These are phyloP conservation scores for Chlamydomonas sp. DNA, from an alignment of 139 green algal species.

Conservation along the genomic window DNA sequence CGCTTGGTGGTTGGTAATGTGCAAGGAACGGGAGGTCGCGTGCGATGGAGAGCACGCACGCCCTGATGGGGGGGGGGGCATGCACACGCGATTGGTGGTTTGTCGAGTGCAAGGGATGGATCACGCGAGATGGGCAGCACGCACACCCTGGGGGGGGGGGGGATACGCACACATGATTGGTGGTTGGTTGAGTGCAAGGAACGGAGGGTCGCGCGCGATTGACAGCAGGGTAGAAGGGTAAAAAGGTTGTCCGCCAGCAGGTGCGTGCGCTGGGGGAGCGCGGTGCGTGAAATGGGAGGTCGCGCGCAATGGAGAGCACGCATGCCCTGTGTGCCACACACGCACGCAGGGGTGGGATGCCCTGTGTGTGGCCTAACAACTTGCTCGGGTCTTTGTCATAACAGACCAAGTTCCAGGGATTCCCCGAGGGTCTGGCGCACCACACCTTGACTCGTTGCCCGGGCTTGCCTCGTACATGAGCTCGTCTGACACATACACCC, in stretches of 20 bases:
- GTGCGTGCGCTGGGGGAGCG: slow-evolving; percentile 18
- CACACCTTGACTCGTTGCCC: slow-evolving; percentile 10
- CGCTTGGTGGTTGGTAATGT: neutral
- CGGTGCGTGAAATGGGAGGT: slow-evolving; percentile 25
- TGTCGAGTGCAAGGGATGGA: too few species aligned
- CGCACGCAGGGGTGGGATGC: neutral
- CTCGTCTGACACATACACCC: too few species aligned
- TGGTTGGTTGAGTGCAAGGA: neutral
- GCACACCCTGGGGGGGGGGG: too few species aligned
- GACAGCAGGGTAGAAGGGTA: neutral
- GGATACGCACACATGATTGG: neutral
- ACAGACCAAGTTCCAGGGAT: too few species aligned
- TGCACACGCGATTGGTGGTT: too few species aligned
- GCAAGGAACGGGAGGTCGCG: slow-evolving; percentile 15
- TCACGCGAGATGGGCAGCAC: too few species aligned
- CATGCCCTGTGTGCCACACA: slow-evolving; percentile 1
- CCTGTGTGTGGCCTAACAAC: too few species aligned
- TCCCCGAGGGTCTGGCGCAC: too few species aligned
- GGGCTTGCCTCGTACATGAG: slow-evolving; percentile 21
- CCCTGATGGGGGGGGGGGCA: too few species aligned
- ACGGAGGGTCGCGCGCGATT: slow-evolving; percentile 28
- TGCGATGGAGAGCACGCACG: slow-evolving; percentile 32
- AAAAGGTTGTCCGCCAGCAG: slow-evolving; percentile 13
- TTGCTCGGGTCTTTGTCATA: too few species aligned
- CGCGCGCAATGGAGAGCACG: slow-evolving; percentile 32